phyloP scores from a whole-genome alignment of 2,329 filamentous ascomycete genomes.

The Alternaria sp. region DNA sequence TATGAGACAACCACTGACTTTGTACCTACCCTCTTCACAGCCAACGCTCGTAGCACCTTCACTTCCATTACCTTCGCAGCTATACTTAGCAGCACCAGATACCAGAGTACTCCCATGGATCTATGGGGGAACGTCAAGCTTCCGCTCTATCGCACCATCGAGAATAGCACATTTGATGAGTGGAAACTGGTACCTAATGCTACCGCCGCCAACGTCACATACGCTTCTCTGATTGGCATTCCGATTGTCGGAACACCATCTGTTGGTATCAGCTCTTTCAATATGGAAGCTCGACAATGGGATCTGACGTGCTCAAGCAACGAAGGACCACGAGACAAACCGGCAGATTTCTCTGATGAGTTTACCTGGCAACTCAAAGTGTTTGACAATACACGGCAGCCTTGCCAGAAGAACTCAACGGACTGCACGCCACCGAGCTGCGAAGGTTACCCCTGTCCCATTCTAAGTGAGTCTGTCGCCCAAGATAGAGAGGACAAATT shows the following conservation, averaged over 20 bases:
- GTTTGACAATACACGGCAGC: not conserved
- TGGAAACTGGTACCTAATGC: conserved; percentile 30
- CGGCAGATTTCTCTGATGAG: conserved; percentile 14
- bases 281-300: conserved; percentile 38
- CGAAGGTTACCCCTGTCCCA: conserved; percentile 29
- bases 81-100: conserved; percentile 36
- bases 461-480: conserved; percentile 31
- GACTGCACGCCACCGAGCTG: conserved; percentile 17
- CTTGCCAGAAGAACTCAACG: conserved; percentile 14
- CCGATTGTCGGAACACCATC: conserved; percentile 25
- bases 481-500: not conserved
- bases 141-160: conserved; percentile 34
- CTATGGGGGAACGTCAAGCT: conserved; percentile 44
- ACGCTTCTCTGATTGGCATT: conserved; percentile 41
- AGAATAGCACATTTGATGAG: conserved; percentile 28
- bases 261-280: conserved; percentile 26
- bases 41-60: conserved; percentile 31
- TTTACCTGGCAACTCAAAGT: conserved; percentile 31
- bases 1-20: not conserved
- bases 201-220: conserved; percentile 27
- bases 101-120: conserved; percentile 35
- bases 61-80: conserved; percentile 36
- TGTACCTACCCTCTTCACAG: not conserved
- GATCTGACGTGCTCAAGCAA: conserved; percentile 39
- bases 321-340: conserved; percentile 6